Percentiles rank a stretch among this genome's conserved stretches.
Evolutionary conservation across 2,329 filamentous ascomycete genomes (phyloP).

Genomic region (Helotiales sp.): DNA sequence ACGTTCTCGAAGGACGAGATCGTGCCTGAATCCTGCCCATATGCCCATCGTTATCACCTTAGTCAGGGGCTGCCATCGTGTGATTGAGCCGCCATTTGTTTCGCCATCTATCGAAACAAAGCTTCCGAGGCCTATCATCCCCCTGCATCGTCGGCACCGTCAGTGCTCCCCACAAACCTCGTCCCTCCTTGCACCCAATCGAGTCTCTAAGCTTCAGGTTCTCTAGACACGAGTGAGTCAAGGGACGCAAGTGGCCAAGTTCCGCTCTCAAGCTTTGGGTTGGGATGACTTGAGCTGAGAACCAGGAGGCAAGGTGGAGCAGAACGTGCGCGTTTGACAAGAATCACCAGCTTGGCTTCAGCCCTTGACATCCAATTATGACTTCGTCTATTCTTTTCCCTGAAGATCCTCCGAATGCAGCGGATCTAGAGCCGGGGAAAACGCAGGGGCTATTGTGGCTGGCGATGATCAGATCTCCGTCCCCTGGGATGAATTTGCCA

Average conservation of each 20-base stretch:
- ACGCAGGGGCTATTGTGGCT: conserved; percentile 10
- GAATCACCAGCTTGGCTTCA: conserved; percentile 11
- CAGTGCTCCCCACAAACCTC: conserved; percentile 7
- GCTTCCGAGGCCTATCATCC: conserved; percentile 21
- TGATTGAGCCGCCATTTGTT: conserved; percentile 15
- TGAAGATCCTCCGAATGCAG: conserved; percentile 11
- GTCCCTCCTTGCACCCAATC: conserved; percentile 20
- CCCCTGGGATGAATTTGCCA: conserved; percentile 11
- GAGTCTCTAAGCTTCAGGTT: conserved; percentile 18
- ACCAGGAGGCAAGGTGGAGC: conserved; percentile 7
- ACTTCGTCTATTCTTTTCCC: conserved; percentile 9
- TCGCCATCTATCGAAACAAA: conserved; percentile 25
- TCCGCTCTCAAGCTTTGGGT: conserved; percentile 6
- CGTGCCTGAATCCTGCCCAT: background rate
- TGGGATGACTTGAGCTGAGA: conserved; percentile 3
- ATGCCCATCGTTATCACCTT: conserved; percentile 4
- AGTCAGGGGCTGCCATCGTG: conserved; percentile 16
- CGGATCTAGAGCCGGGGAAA: conserved; percentile 16
- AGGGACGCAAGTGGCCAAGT: conserved; percentile 10
- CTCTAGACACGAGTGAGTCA: conserved; percentile 4
- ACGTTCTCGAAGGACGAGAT: background rate
- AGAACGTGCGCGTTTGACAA: conserved; percentile 20
- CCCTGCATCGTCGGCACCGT: conserved; percentile 10
- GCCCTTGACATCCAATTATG: conserved; percentile 15
- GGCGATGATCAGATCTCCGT: background rate